Evolutionary conservation across 2,329 filamentous ascomycete genomes (phyloP), one percentile per base, ranked within the genome.

Genomic region (Teratosphaeria pseudoeucalypti): DNA sequence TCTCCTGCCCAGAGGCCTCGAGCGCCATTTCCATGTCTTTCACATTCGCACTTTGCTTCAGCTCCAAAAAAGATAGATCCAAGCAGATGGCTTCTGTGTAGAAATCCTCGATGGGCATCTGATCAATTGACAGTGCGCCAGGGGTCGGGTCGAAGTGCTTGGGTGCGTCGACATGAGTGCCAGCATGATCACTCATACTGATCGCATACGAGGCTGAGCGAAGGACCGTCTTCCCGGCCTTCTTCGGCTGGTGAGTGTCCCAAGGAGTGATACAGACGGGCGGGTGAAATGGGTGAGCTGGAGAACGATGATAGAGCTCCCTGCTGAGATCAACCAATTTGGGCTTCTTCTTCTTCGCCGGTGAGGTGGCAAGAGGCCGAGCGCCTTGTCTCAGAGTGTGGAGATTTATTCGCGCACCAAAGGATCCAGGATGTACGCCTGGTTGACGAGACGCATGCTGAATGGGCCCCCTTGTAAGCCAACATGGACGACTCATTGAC

Each of bases 201-300:
- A 70, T 49, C 19, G 63, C 65, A 53, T 66, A 68, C 7, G 66
- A 68, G 1, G 67, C 61, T 5, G 64, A 66, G 34, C 67, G 61
- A 2, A 69, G 60, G 57, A 64, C 64, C 2, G 67, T 66, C 54
- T 66, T 66, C 32, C 67, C 67, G 32, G 67, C 67, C 23, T 61
- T 56, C 57, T 68, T 69, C 12, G 65, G 65, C 56, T 69, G 65
- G 55, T 69, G 66, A 29, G 63, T 68, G 60, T 68, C 67, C 67
- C 67, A 69, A 58, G 62, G 64, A 14, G 55, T 55, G 58, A 60
- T 32, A 55, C 49, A 23, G 7, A 68, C 65, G 16, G 66, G 65
- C 11, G 66, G 64, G 53, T 68, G 66, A 59, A 68, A 67, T 2
- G 67, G 66, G 49, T 69, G 66, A 9, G 66, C 66, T 34, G 63